Base-by-base conservation (phyloP, 495 filamentous ascomycete genomes). In the Oidiodendron maius region DNA sequence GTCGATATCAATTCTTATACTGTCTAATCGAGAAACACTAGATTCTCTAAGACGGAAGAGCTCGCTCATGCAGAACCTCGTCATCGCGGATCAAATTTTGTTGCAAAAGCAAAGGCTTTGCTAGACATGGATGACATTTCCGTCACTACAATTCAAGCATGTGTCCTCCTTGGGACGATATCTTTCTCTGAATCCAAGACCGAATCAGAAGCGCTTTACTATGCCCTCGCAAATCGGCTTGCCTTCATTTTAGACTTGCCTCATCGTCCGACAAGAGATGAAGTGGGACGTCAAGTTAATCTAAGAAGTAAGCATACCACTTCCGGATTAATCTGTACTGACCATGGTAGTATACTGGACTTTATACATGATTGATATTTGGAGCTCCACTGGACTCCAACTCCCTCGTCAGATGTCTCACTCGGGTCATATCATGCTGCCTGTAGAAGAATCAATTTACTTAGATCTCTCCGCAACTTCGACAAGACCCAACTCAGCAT, bases 341-440 rank as follows among this genome's bases (percentile, higher is more conserved):
- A 53, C 38, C 21, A 11, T n/a, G 2, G 4, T 26, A 66, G 63
- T 65, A 9, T 72, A 68, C 66, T 69, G 65, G 65, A 55, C 65
- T 3, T 49, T 72, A 1, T 65, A 61, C 46, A 70, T 72, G 69
- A 66, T 70, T 36, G 69, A 72, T 51, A 57, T 64, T 11, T 72
- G 69, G 69, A 62, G 61, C 15, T 64, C 68, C 5, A 52, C 59
- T 2, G 69, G 65, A 1, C 57, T 70, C 6, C 45, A 59, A 15
- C 57, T 69, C 17, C 65, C 68, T 11, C 53, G 57, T 18, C 52
- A 65, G 28, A 56, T 53, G 30, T 61, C 61, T 0, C 28, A 30
- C 9, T 12, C 47, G n/a, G 51, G 61, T 0, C 18, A 52, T 10
- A 46, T 64, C 1, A 55, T 56, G 10, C 55, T 68, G 3, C 67